Evolutionary conservation across 1,284 basidiomycete genomes (phyloP).

Genomic region (Phellopilus nigrolimitatus): DNA sequence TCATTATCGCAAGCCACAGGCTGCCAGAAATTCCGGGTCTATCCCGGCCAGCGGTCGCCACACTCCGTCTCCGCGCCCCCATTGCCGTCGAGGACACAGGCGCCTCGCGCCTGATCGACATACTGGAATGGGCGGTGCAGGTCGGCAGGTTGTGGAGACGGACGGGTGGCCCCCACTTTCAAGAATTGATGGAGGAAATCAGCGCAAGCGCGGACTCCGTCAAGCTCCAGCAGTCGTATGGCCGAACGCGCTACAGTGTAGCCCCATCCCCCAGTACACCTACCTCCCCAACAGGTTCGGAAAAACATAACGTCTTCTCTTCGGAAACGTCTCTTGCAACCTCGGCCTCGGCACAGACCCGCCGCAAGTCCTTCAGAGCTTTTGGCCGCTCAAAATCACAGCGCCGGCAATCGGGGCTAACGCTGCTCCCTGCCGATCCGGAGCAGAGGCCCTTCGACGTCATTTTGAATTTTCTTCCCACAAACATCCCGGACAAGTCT

Average conservation of each 20-base stretch:
- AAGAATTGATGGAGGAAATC: constrained; percentile 30
- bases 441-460: constrained; percentile 38
- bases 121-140: constrained; percentile 50
- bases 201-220: constrained; percentile 3
- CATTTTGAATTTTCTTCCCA: constrained; percentile 37
- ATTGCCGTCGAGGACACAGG: constrained; percentile 42
- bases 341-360: not conserved
- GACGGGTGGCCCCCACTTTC: constrained; percentile 30
- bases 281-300: not conserved
- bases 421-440: constrained; percentile 27
- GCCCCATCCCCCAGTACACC: not conserved
- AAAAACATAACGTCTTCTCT: constrained; percentile 1
- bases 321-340: constrained; percentile 3
- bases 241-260: constrained; percentile 10
- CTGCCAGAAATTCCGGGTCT: constrained; percentile 35
- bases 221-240: not conserved
- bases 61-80: constrained; percentile 41
- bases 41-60: constrained; percentile 37
- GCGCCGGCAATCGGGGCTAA: not conserved
- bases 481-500: constrained; percentile 31
- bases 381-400: not conserved
- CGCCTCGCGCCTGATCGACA: constrained; percentile 44
- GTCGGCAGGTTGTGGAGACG: constrained; percentile 44
- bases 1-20: constrained; percentile 46
- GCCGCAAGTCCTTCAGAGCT: not conserved